A percentile compares a stretch with the other conserved stretches of the same genome.
Evolutionary conservation across 2,329 filamentous ascomycete species (phyloP).

Genomic region (Fusarium setosum): DNA sequence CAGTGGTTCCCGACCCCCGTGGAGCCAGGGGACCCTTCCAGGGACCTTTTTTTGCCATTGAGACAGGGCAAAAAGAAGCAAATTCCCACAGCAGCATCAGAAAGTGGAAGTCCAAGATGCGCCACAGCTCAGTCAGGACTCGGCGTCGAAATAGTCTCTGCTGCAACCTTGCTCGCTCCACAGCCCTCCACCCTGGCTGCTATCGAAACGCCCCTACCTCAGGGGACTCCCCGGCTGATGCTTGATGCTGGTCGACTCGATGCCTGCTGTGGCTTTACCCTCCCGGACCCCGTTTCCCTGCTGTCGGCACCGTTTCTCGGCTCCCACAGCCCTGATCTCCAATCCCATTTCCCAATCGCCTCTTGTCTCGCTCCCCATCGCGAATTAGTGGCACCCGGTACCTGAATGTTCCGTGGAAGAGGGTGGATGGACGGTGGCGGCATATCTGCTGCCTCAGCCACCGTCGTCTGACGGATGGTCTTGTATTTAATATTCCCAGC

Average conservation of each 20-base stretch:
- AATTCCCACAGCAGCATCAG: conserved; percentile 21
- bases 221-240: no score
- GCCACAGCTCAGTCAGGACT: conserved; percentile 27
- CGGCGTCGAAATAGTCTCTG: conserved; percentile 32
- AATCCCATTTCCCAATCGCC: conserved; percentile 23
- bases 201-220: conserved; percentile 13
- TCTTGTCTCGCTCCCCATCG: conserved; percentile 13
- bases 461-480: conserved; percentile 19
- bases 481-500: conserved; percentile 13
- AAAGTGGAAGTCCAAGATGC: conserved; percentile 20
- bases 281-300: conserved; percentile 32
- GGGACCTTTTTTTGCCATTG: conserved; percentile 14
- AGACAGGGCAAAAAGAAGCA: conserved; percentile 9
- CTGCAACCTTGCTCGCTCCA: conserved; percentile 17
- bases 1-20: conserved; percentile 13
- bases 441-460: conserved; percentile 28
- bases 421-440: conserved; percentile 33
- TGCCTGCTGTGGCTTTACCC: conserved; percentile 32
- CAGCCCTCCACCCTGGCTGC: conserved; percentile 8
- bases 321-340: conserved; percentile 10
- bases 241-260: not conserved
- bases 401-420: conserved; percentile 29
- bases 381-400: conserved; percentile 35
- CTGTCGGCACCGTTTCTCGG: conserved; percentile 31
- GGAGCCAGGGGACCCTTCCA: conserved; percentile 15